phyloP scores from a whole-genome alignment of 345 rosid species.

The Kandelia obovata region DNA sequence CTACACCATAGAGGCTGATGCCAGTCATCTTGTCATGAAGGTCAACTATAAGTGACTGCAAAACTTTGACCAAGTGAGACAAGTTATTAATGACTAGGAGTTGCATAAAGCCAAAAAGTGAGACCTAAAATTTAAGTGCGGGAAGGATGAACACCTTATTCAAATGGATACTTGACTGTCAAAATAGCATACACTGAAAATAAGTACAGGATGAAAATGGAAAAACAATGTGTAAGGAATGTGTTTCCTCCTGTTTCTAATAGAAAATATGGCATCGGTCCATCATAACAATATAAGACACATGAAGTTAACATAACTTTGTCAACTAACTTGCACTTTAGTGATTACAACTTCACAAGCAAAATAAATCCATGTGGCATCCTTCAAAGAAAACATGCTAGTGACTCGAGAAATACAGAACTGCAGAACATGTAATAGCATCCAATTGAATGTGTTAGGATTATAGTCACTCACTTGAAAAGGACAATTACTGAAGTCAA shows the following conservation, averaged over 20 bases:
- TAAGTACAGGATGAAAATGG: neutral
- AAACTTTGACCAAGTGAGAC: slow-evolving; percentile 37
- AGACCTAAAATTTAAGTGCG: neutral
- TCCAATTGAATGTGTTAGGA: neutral
- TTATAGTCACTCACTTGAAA: slow-evolving; percentile 55
- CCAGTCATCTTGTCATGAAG: slow-evolving; percentile 78
- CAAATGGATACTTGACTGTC: neutral
- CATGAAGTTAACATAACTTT: too few species aligned
- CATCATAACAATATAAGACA: neutral
- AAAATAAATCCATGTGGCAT: neutral
- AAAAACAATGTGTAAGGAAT: neutral
- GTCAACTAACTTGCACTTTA: neutral
- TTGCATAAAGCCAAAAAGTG: neutral
- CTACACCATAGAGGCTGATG: slow-evolving; percentile 76
- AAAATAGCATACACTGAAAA: neutral
- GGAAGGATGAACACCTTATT: neutral
- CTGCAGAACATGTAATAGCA: neutral
- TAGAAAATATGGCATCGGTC: neutral
- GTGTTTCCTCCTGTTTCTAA: neutral
- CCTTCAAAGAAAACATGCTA: neutral
- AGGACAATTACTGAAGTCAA: slow-evolving; percentile 84
- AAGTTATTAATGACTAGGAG: slow-evolving; percentile 9
- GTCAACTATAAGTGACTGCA: slow-evolving; percentile 64
- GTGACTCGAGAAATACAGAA: neutral
- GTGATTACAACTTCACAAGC: neutral